Percentiles rank a stretch among this genome's conserved stretches.
phyloP scores from a whole-genome alignment of 208 protist genomes.

The Trichomonas vaginalis region DNA sequence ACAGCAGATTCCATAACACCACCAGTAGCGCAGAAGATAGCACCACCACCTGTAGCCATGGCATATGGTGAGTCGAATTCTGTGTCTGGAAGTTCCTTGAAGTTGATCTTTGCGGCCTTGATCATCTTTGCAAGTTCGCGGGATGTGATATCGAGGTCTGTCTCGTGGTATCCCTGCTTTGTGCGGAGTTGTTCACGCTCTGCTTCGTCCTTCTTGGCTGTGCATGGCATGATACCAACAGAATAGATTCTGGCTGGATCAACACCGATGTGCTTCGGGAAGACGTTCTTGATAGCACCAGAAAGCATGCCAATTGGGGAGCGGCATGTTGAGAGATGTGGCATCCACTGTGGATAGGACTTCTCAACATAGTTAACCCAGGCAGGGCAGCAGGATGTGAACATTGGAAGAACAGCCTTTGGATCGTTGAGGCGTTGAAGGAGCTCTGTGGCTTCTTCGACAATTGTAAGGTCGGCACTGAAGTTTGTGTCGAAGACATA shows the following conservation, averaged over 20 bases:
- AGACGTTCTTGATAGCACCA: background rate
- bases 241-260: background rate
- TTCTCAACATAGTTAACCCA: conserved; percentile 36
- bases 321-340: background rate
- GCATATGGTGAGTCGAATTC: conserved; percentile 32
- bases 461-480: background rate
- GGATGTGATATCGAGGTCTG: conserved; percentile 33
- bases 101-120: background rate
- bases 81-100: background rate
- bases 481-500: background rate
- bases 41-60: conserved; percentile 25
- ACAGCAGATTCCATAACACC: background rate
- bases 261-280: background rate
- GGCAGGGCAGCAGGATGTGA: no score
- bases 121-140: conserved; percentile 30
- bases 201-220: conserved; percentile 37
- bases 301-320: background rate
- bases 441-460: background rate
- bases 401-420: no score
- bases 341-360: background rate
- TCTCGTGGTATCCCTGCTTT: background rate
- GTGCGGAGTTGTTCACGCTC: background rate
- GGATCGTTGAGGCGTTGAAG: background rate
- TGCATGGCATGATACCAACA: conserved; percentile 38
- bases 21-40: background rate